Evolutionary conservation across 352 stramenopile species (phyloP), one percentile per base, ranked within the genome.

Genomic region (Phytophthora pini): DNA sequence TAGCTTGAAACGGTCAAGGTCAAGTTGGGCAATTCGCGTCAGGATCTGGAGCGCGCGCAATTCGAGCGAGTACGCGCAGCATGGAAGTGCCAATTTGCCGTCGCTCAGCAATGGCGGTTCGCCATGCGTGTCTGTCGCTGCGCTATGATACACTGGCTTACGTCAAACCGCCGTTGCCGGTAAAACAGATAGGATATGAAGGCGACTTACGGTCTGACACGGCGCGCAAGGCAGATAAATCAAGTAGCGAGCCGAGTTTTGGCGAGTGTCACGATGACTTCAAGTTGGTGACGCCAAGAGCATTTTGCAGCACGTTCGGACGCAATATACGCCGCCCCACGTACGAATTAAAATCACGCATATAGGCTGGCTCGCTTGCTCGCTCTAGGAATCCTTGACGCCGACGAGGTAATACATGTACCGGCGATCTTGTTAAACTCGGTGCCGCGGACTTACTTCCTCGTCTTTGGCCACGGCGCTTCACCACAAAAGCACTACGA

Each of bases 141-240:
- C 36, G 12, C 36, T 20, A 20, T 20, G 17, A 20, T 17, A 43
- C 15, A 43, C 36, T 20, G 36, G 12, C 36, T 17, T 43, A 17
- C 36, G 31, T 34, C 36, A 70, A 81, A 26, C 27, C 17, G 29
- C 15, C 17, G 47, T 11, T 41, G 13, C 13, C 3, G 31, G 8
- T 34, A 20, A 12, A 34, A 31, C 12, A 13, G 29, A 36, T 29
- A 54, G 47, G 15, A 12, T 15, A 31, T 38, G n/a, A 54, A 26
- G 27, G 17, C 40, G 40, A 46, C 40, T 46, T 27, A 20, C 13
- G 36, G 36, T 5, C 36, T 43, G 36, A 46, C 40, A 46, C 40
- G 40, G n/a, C n/a, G n/a, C 40, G 5, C 7, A 43, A 5, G 12
- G 40, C 40, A 20, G 5, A 46, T 22, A 26, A 46, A 46, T 46